A percentile compares a stretch with the other conserved stretches of the same genome.
Evolutionary conservation across 2,329 filamentous ascomycete genomes (phyloP).

Genomic region (Periconia sp.): DNA sequence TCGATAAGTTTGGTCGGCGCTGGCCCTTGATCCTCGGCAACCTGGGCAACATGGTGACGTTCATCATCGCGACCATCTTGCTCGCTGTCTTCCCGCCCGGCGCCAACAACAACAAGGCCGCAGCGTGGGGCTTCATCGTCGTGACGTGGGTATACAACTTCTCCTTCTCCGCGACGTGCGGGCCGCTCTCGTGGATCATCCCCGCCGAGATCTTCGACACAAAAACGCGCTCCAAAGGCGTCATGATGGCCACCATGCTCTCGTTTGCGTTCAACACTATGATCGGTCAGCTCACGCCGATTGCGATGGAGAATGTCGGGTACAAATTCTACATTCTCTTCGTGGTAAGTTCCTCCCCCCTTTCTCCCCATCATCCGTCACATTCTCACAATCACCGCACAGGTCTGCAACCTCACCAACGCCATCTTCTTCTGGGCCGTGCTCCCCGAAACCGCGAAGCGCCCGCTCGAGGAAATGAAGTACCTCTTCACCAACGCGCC

Average conservation of each 20-base stretch:
- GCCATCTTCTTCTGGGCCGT: conserved; percentile 68
- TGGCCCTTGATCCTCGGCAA: conserved; percentile 74
- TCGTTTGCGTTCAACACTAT: conserved; percentile 77
- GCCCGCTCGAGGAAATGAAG: conserved; percentile 70
- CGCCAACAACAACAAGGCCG: conserved; percentile 53
- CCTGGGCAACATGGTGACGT: conserved; percentile 69
- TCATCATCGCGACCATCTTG: conserved; percentile 66
- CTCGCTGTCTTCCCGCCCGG: conserved; percentile 64
- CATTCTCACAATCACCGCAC: background rate
- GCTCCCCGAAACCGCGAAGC: conserved; percentile 66
- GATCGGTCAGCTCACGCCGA: conserved; percentile 69
- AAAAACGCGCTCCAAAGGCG: conserved; percentile 71
- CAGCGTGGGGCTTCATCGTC: conserved; percentile 74
- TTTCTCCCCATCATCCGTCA: background rate
- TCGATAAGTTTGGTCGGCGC: conserved; percentile 71
- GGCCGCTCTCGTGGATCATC: conserved; percentile 66
- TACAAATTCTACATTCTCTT: conserved; percentile 64
- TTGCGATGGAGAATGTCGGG: conserved; percentile 58
- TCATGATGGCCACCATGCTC: conserved; percentile 72
- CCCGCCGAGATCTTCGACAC: conserved; percentile 78
- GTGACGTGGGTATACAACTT: conserved; percentile 82
- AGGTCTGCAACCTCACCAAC: conserved; percentile 69
- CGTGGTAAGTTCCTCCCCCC: conserved; percentile 43
- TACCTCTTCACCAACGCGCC: conserved; percentile 67
- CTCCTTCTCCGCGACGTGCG: conserved; percentile 70